Conservation (phyloP, 1,284 basidiomycete species). For the Thecaphora thlaspeos region DNA sequence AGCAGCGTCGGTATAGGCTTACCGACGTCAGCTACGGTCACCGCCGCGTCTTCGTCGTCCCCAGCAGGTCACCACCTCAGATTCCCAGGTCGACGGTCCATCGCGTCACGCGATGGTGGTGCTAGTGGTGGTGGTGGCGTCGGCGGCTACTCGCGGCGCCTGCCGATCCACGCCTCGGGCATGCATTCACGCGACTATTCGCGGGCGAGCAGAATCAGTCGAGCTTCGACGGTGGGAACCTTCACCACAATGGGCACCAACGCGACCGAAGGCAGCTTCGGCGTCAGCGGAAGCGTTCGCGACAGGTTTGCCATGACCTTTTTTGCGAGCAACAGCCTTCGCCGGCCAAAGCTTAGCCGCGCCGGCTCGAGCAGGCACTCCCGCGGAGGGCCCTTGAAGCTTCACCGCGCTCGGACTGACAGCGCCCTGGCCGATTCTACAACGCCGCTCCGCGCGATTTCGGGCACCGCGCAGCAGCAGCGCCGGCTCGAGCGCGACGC, state of each 20-base stretch:
- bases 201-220: slow-evolving; percentile 38
- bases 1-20: too few species aligned
- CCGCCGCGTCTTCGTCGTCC: too few species aligned
- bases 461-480: too few species aligned
- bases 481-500: background rate
- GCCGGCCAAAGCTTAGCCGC: background rate
- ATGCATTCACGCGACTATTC: slow-evolving; percentile 32
- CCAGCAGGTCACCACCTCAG: too few species aligned
- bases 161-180: slow-evolving; percentile 9
- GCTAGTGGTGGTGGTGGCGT: background rate
- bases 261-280: slow-evolving; percentile 42
- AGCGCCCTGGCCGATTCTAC: background rate
- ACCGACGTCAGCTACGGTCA: too few species aligned
- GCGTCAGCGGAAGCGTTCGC: slow-evolving; percentile 22
- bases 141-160: background rate
- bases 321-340: slow-evolving; percentile 17
- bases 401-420: background rate
- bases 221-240: slow-evolving; percentile 36
- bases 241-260: slow-evolving; percentile 40
- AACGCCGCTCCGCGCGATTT: background rate
- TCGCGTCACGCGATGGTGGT: too few species aligned
- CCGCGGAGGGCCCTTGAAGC: too few species aligned
- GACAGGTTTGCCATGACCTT: slow-evolving; percentile 18
- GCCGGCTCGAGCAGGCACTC: background rate
- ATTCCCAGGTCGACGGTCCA: too few species aligned